Conservation (phyloP, 495 filamentous ascomycete species). For the Aspergillus taichungensis region DNA sequence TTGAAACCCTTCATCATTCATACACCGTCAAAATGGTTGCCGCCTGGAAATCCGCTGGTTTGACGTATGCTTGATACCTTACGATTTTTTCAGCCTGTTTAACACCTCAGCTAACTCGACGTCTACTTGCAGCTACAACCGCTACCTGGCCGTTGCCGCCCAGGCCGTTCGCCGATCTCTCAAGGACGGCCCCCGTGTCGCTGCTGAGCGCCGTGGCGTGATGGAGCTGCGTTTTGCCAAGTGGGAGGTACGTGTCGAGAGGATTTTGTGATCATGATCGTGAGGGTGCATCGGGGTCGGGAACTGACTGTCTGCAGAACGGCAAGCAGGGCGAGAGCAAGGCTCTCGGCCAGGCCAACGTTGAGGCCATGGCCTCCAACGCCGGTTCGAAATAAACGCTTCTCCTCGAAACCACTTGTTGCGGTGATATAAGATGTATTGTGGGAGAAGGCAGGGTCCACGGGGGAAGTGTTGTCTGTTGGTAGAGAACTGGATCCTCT, state of each 20-base stretch:
- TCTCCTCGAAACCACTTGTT: slow-evolving; percentile 1
- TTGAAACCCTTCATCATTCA: slow-evolving; percentile 17
- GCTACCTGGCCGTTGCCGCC: slow-evolving; percentile 48
- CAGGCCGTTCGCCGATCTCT: slow-evolving; percentile 68
- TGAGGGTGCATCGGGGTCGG: neutral
- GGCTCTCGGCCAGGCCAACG: slow-evolving; percentile 65
- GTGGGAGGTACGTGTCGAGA: slow-evolving; percentile 72
- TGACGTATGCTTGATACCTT: slow-evolving; percentile 59
- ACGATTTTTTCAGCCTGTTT: neutral
- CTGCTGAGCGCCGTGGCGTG: slow-evolving; percentile 81
- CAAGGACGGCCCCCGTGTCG: slow-evolving; percentile 82
- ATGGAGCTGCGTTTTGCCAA: slow-evolving; percentile 89
- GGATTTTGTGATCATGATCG: too few species aligned
- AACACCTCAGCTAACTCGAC: slow-evolving; percentile 9
- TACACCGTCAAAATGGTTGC: slow-evolving; percentile 76
- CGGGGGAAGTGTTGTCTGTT: slow-evolving; percentile 11
- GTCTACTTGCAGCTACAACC: slow-evolving; percentile 40
- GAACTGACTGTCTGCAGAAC: slow-evolving; percentile 46
- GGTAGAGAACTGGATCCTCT: slow-evolving; percentile 28
- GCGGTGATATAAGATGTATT: slow-evolving; percentile 11
- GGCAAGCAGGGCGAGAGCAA: slow-evolving; percentile 91
- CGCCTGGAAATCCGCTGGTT: slow-evolving; percentile 95
- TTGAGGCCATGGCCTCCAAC: slow-evolving; percentile 44
- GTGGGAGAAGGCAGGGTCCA: slow-evolving; percentile 12
- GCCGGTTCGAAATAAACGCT: slow-evolving; percentile 35